Conservation (phyloP, 495 filamentous ascomycete species). For the Neurospora tetrasperma region DNA sequence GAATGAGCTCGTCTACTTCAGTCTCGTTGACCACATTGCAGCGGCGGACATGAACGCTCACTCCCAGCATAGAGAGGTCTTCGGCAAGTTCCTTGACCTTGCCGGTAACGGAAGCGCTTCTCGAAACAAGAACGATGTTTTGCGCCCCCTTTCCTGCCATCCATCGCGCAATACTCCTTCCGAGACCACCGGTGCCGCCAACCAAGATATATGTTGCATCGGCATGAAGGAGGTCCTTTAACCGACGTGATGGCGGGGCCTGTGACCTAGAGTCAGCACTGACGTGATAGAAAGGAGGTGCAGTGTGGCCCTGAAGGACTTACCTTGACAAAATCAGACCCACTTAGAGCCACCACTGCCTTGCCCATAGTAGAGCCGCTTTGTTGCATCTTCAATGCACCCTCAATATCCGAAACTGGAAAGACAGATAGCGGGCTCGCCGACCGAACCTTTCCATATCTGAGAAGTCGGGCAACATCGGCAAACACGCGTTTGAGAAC, state of each 20-base stretch:
- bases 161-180: constrained; percentile 48
- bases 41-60: constrained; percentile 28
- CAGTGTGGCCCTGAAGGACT: background rate
- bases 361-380: constrained; percentile 47
- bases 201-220: constrained; percentile 49
- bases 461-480: constrained; percentile 31
- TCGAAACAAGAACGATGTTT: constrained; percentile 48
- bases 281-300: background rate
- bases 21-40: constrained; percentile 34
- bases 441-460: constrained; percentile 29
- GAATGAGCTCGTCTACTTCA: constrained; percentile 29
- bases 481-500: constrained; percentile 29
- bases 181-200: constrained; percentile 57
- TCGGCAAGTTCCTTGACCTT: constrained; percentile 36
- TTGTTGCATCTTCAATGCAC: constrained; percentile 49
- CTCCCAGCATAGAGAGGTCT: constrained; percentile 28
- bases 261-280: constrained; percentile 2
- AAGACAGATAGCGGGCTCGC: constrained; percentile 34
- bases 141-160: constrained; percentile 49
- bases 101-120: constrained; percentile 36
- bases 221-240: constrained; percentile 25
- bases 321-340: constrained; percentile 31
- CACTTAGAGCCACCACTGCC: constrained; percentile 37
- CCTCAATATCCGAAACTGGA: constrained; percentile 41
- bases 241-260: constrained; percentile 23